Percentiles rank a stretch among this genome's conserved stretches.
These are phyloP conservation scores for Talaromyces atroroseus DNA, from an alignment of 2,329 filamentous ascomycete genomes.

Conservation along the genomic window DNA sequence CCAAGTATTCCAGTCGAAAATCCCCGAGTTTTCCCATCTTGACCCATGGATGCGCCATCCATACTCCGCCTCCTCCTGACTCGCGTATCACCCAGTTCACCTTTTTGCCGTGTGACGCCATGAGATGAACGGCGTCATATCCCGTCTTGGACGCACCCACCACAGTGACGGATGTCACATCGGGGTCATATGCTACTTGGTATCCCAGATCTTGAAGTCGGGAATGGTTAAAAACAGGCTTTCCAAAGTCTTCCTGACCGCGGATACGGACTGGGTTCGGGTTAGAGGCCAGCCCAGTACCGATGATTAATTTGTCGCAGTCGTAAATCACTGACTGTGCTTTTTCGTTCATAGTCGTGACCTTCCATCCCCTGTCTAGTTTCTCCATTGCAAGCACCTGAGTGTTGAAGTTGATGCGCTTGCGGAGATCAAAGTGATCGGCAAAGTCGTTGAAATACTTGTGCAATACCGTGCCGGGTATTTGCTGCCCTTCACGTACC, in stretches of 20 bases:
- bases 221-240: slow-evolving; percentile 7
- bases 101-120: slow-evolving; percentile 48
- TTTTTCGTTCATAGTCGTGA: slow-evolving; percentile 18
- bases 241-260: slow-evolving; percentile 14
- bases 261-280: not conserved
- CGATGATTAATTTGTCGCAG: not conserved
- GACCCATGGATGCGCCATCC: slow-evolving; percentile 50
- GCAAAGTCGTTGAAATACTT: slow-evolving; percentile 54
- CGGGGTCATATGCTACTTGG: slow-evolving; percentile 22
- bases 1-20: slow-evolving; percentile 55
- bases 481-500: slow-evolving; percentile 49
- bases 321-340: not conserved
- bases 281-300: not conserved
- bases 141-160: slow-evolving; percentile 58
- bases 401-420: slow-evolving; percentile 46
- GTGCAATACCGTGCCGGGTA: slow-evolving; percentile 53
- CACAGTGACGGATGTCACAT: slow-evolving; percentile 38
- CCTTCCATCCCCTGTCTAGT: slow-evolving; percentile 32
- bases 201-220: slow-evolving; percentile 34
- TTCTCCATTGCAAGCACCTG: slow-evolving; percentile 46
- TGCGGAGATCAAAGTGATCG: slow-evolving; percentile 48
- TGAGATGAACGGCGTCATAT: slow-evolving; percentile 58
- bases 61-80: slow-evolving; percentile 36
- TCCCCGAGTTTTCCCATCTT: slow-evolving; percentile 41
- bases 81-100: slow-evolving; percentile 40